Evolutionary conservation across 176 grass and related monocot genomes (phyloP), one percentile per base, ranked within the genome.

Genomic region (Coix lacrymajobi): DNA sequence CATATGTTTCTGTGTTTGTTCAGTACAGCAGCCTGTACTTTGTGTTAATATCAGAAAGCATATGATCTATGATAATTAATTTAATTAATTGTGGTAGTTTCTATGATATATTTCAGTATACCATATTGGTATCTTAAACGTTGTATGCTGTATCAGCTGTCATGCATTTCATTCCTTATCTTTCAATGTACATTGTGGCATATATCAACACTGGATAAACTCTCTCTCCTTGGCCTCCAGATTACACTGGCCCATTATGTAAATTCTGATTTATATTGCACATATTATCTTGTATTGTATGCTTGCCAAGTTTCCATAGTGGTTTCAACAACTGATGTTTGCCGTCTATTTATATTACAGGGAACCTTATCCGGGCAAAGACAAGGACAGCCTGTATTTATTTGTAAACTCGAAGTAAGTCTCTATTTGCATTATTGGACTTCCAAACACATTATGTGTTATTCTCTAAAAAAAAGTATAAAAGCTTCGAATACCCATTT

Each of bases 401-500:
- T 98, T 78, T 93, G 95, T 95, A 98, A 88, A 86, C 90, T 98
- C 38, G 95, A 98, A 95, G 94, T 97, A 94, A 92, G 92, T 90
- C 41, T 31, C 34, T 63, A 51, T 65, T 69, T 85, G 51, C 28
- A 69, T 68, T 12, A 41, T 38, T 69, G 4, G 75, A 76, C 58
- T 82, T 40, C 25, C 24, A 11, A 48, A 22, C 25, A 22, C 25
- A 44, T 73, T 26, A 37, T 43, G 30, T 10, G 15, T 33, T 83
- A 8, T 12, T 54, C 37, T 82, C 4, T 54, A 4, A 37, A 15
- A 41, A 11, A 62, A 56, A 56, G 2, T n/a, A 56, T 24, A 57
- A 29, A 62, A 14, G 0, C 0, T 15, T 30, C 5, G 4, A 14
- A 15, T 62, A 13, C 6, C 10, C 12, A 34, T 11, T 39, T 25